Evolutionary conservation across 305 asterid species (phyloP), one percentile per base, ranked within the genome.

Genomic region (Solanum hybrid): DNA sequence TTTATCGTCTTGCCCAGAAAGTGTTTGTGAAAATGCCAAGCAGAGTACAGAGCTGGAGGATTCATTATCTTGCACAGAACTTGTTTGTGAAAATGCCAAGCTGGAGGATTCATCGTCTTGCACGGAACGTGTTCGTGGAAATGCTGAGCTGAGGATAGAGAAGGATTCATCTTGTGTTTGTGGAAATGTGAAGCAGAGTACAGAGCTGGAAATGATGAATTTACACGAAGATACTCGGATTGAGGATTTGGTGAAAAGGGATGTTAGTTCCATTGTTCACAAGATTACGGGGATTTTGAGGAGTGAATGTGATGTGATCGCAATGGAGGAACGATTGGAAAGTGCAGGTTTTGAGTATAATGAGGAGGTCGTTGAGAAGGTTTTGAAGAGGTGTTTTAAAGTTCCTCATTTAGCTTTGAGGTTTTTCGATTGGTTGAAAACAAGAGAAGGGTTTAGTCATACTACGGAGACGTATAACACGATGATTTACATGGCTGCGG

Each of bases 381-480:
- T 97, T 10, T 81, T 97, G 92, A 96, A 97, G 95, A 95, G 97
- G 90, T 97, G 98, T 89, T 96, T 95, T 93, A 96, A 95, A 75
- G 98, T 94, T 89, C 98, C 98, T 77, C 93, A 91, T 88, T 93
- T 94, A 93, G 98, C 97, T 92, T 93, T 94, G 87, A 93, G 95
- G 90, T 97, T 96, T 91, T 97, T 97, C 94, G 90, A 93, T 75
- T 97, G 98, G 98, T 92, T 95, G 91, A 94, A 92, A 92, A 32
- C 85, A 85, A 90, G 92, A 29, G 57, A 91, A 73, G 95, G 96
- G 90, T 95, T 94, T 91, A 91, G 31, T 24, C 97, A 92, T 91
- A 92, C 96, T 3, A 91, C 96, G 9, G 91, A 86, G 85, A 95
- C 95, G 3, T 97, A 80, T 83, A 95, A 93, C 79, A 87, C 92